Evolutionary conservation across 2,329 filamentous ascomycete species (phyloP), one percentile per base, ranked within the genome.

Genomic region (Aspergillus clavatus): DNA sequence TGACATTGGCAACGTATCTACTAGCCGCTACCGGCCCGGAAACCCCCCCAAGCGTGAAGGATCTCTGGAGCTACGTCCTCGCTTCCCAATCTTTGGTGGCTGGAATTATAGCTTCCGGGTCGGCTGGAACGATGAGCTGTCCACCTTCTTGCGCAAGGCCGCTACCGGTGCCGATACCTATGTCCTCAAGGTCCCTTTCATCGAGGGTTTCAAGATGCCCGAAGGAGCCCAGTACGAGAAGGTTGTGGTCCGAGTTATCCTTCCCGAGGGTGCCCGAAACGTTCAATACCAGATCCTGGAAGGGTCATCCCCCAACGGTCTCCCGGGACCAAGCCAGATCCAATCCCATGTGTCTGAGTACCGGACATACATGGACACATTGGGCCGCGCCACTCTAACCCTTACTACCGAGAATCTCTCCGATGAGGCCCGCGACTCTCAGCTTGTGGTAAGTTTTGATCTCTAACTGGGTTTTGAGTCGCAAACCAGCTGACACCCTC

Each of bases 51-150:
- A 78, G 64, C 82, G 86, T 18, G 87, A 91, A 68, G 85, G 87
- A n/a, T 73, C 85, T 33, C 79, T 98, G 22, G 90, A 96, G 69
- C 77, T 96, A 52, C 93, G 90, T 76, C 93, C 93, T 16, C 82
- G 93, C 42, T 98, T 95, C 69, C 93, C 93, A n/a, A 69, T 98
- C 19, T 98, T 96, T 60, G 93, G 93, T 48, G 89, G 88, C 49
- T 98, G 93, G 93, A 95, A 95, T 70, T 97, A 96, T 71, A 93
- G 87, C 54, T 98, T 97, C 75, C 88, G 86, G 47, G 83, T 97
- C 46, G 93, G 93, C 56, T 98, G 93, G 93, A 94, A 97, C 72
- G 84, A 87, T 42, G 82, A 95, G 55, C 77, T 94, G 22, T 82
- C 82, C 59, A 81, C 80, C 46, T 93, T 87, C 66, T 66, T 98